Evolutionary conservation across 2,329 filamentous ascomycete genomes (phyloP).

Genomic region (Trichoderma sp.): DNA sequence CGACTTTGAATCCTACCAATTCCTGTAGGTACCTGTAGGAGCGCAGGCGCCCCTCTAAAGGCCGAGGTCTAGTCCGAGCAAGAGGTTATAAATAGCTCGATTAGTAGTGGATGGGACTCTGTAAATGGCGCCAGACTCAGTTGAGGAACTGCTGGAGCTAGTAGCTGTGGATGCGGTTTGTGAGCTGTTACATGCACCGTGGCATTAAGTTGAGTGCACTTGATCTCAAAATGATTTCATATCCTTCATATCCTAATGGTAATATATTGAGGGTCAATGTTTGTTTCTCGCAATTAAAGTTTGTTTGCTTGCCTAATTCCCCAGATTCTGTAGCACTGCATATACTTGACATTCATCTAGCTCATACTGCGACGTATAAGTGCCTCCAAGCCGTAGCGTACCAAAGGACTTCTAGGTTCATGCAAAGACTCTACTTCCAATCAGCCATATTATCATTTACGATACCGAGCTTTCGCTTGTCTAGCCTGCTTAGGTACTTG

Average conservation of each 20-base stretch:
- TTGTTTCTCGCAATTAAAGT: not conserved
- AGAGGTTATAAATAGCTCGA: not conserved
- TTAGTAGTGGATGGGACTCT: not conserved
- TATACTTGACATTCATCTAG: not conserved
- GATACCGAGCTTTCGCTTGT: not conserved
- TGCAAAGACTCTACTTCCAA: not conserved
- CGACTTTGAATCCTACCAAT: not conserved
- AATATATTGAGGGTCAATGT: not conserved
- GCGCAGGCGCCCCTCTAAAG: conserved; percentile 14
- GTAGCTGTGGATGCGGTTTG: not conserved
- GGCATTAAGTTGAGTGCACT: not conserved
- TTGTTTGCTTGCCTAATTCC: not conserved
- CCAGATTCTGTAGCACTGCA: not conserved
- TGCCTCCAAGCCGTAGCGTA: not conserved
- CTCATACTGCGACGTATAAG: not conserved
- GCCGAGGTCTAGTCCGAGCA: conserved; percentile 6
- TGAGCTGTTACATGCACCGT: not conserved
- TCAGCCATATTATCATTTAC: not conserved
- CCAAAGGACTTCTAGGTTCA: not conserved
- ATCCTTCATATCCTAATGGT: not conserved
- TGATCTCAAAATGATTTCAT: too few relatives aligned
- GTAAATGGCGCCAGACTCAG: not conserved
- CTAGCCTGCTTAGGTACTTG: not conserved
- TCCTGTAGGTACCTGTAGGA: not conserved
- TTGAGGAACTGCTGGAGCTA: not conserved